Evolutionary conservation across 1,284 basidiomycete genomes (phyloP), one percentile per base, ranked within the genome.

Genomic region (Phenoliferia sp.): DNA sequence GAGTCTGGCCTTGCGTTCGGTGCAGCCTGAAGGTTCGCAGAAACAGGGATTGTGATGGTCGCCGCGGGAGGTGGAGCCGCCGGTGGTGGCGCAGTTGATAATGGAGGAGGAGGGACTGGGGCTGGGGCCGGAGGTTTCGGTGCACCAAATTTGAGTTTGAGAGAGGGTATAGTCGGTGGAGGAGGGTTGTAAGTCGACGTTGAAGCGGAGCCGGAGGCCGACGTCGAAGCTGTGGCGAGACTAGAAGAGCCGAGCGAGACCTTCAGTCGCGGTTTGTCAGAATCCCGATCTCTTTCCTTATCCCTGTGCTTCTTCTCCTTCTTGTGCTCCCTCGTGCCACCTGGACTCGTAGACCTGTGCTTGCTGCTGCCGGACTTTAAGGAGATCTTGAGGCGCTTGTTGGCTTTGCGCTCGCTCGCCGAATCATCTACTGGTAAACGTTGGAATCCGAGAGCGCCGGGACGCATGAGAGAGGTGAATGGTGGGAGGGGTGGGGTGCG

Each of bases 401-500:
- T 57, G 12, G 63, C 50, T 70, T 70, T 3, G 64, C 39, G 9
- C 65, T 68, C n/a, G 66, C 66, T 32, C 36, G n/a, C 10, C 52
- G 35, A 16, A 39, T 29, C 26, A n/a, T 52, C 48, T 3, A 10
- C 63, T 22, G 56, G 3, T 29, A 12, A 0, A 62, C 61, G 26
- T 52, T 35, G 19, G 58, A 19, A 0, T n/a, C 50, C 50, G 33
- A 3, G 0, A 39, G 10, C 3, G 32, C 66, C 66, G 10, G 71
- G 71, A 15, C 68, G 68, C 2, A 61, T 63, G 22, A 73, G 67
- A 28, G 60, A 32, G 2, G 63, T 48, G 36, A 60, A 68, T 1
- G 60, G 59, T 1, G 71, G 71, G 2, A 73, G 62, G 15, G 71
- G 71, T 0, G 71, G 71, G 0, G 64, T 33, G 0, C 59, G 58